Base-by-base conservation (phyloP, 2,329 filamentous ascomycete genomes). In the Aspergillus sp. region DNA sequence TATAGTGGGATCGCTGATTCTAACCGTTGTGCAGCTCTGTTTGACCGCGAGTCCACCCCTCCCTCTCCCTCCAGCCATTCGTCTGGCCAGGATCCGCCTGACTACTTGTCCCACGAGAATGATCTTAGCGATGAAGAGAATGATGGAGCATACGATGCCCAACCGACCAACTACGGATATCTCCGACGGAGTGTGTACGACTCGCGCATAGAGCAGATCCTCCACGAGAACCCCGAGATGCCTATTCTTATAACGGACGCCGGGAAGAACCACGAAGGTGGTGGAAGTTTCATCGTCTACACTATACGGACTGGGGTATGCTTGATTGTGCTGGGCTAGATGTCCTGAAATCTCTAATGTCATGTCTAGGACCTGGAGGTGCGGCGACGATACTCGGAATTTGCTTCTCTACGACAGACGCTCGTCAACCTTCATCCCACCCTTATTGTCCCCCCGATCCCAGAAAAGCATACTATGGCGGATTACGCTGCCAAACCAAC, bases 401-500 rank as follows among this genome's bases (percentile, higher is more conserved):
- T 98, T 62, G 86, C 88, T 33, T 95, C 91, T 10, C 73, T 98
- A 48, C 81, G 93, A 60, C 84, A 89, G 59, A 91, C 91, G 2
- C 78, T 98, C 29, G 89, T 90, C 41, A 86, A 86, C 57, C 78
- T 98, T 52, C 94, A 98, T 64, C 93, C 94, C 5, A 98, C 93
- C 0, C 78, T 98, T 38, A 86, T 98, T 59, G 86, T 98, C 44
- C 94, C 93, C 5, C 93, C 93, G 3, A 98, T 98, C 60, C 93
- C 93, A 26, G 94, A 98, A 71, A 98, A 98, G 69, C 93, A 98
- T 68, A 93, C 89, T 41, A 94, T 98, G 85, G 91, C 91, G 51
- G 93, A 98, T 67, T 98, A 98, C 64, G 93, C 93, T 10, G 90
- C 94, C 29, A 97, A 95, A 59, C 93, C 94, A 1, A 98, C 93